phyloP scores from a whole-genome alignment of 1,139 yeast species.

The Geotrichum carabidarum region DNA sequence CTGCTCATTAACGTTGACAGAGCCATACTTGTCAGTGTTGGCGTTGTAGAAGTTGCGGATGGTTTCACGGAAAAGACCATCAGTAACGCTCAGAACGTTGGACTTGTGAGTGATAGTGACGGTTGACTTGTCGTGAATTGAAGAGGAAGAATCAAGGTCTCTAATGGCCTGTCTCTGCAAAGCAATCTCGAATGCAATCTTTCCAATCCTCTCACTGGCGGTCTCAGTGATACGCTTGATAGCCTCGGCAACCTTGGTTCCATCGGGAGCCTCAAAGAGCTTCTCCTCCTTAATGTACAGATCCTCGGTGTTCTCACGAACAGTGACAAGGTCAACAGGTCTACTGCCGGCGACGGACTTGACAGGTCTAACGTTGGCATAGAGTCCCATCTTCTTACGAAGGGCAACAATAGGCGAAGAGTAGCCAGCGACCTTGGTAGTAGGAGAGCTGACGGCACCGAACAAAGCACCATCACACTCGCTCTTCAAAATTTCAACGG shows the following conservation, averaged over 20 bases:
- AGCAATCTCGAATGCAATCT: constrained; percentile 88
- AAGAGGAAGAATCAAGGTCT: constrained; percentile 51
- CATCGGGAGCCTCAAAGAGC: constrained; percentile 62
- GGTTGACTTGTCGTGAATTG: constrained; percentile 48
- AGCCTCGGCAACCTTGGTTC: constrained; percentile 90
- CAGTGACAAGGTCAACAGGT: constrained; percentile 95
- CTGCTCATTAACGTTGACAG: constrained; percentile 78
- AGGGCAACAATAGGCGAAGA: constrained; percentile 97
- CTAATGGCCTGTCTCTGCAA: constrained; percentile 81
- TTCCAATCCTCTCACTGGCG: constrained; percentile 82
- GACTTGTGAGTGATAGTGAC: constrained; percentile 96
- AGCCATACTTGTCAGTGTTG: constrained; percentile 49
- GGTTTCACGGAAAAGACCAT: constrained; percentile 93
- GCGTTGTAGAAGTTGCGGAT: constrained; percentile 71
- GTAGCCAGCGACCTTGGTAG: constrained; percentile 90
- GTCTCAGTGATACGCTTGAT: constrained; percentile 89
- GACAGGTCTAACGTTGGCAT: constrained; percentile 96
- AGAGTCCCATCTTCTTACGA: constrained; percentile 88
- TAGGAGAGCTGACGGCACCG: constrained; percentile 94
- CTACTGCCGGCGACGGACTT: constrained; percentile 82
- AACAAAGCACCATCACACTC: constrained; percentile 96
- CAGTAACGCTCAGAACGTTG: constrained; percentile 85
- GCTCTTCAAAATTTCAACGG: constrained; percentile 69
- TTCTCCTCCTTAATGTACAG: constrained; percentile 90
- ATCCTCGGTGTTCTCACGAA: constrained; percentile 97